A percentile compares a stretch with the other conserved stretches of the same genome.
phyloP scores from a whole-genome alignment of 2,329 filamentous ascomycete species.

The Pseudogymnoascus sp. region DNA sequence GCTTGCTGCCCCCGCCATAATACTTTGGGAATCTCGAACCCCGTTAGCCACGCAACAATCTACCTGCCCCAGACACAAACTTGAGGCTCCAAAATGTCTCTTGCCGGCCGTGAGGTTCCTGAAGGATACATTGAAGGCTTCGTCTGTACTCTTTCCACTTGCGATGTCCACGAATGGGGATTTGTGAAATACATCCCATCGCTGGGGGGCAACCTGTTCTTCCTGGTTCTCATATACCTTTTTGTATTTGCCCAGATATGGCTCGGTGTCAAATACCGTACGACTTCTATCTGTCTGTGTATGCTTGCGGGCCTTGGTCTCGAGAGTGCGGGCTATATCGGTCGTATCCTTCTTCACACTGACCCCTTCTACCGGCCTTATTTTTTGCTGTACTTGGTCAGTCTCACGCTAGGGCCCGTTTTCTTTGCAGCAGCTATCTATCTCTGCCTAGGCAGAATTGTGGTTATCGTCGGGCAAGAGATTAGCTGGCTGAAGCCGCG shows the following conservation, averaged over 20 bases:
- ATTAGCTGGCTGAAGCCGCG: slow-evolving; percentile 38
- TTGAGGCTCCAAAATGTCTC: background rate
- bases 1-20: background rate
- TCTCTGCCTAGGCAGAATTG: slow-evolving; percentile 48
- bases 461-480: slow-evolving; percentile 43
- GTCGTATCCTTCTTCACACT: slow-evolving; percentile 44
- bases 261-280: slow-evolving; percentile 42
- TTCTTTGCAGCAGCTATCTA: slow-evolving; percentile 52
- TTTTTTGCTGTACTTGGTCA: slow-evolving; percentile 49
- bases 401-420: slow-evolving; percentile 48
- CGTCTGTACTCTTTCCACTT: slow-evolving; percentile 15
- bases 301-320: slow-evolving; percentile 44
- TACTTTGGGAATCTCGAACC: background rate
- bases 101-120: background rate
- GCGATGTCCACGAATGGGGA: slow-evolving; percentile 14
- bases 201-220: slow-evolving; percentile 44
- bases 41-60: background rate
- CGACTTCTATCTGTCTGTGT: slow-evolving; percentile 46
- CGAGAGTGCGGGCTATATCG: slow-evolving; percentile 50
- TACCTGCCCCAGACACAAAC: background rate
- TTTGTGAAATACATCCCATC: slow-evolving; percentile 40
- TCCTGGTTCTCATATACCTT: slow-evolving; percentile 43
- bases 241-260: slow-evolving; percentile 40
- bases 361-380: slow-evolving; percentile 42
- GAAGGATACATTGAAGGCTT: slow-evolving; percentile 14